A percentile compares a stretch with the other conserved stretches of the same genome.
These are phyloP conservation scores for Hsuehochloa calcarea DNA, from an alignment of 176 grass and related monocot genomes.

Conservation along the genomic window DNA sequence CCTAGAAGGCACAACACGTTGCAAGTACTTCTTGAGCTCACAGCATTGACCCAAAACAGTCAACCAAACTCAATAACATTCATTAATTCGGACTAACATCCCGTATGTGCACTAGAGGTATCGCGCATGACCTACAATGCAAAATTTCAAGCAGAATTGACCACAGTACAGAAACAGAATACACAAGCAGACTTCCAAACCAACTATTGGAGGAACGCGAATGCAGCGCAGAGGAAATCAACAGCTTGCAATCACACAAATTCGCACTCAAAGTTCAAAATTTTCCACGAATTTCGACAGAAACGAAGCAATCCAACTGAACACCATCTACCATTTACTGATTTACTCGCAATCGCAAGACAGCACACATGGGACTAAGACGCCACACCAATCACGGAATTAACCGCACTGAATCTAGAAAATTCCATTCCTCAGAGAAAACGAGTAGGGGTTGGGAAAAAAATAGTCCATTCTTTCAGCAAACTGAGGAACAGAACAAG, in stretches of 20 bases:
- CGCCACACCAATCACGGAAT: neutral
- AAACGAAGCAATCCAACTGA: neutral
- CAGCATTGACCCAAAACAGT: neutral
- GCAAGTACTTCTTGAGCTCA: neutral
- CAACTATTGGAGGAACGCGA: neutral
- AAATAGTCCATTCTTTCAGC: neutral
- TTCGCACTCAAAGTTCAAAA: neutral
- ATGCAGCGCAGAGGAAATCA: neutral
- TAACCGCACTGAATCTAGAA: constrained; percentile 16
- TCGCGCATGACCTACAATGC: neutral
- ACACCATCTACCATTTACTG: neutral
- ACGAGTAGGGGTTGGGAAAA: neutral
- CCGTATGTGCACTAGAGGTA: neutral
- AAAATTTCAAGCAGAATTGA: neutral
- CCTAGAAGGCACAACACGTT: neutral
- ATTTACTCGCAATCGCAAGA: neutral
- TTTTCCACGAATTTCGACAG: neutral
- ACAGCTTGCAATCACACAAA: neutral
- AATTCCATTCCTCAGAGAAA: neutral
- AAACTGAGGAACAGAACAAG: constrained; percentile 7
- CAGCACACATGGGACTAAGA: neutral
- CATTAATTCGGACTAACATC: neutral
- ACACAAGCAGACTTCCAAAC: neutral
- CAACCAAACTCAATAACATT: neutral
- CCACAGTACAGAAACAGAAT: neutral